phyloP scores from a whole-genome alignment of 164 flowering plant genomes.

The Santalum album region DNA sequence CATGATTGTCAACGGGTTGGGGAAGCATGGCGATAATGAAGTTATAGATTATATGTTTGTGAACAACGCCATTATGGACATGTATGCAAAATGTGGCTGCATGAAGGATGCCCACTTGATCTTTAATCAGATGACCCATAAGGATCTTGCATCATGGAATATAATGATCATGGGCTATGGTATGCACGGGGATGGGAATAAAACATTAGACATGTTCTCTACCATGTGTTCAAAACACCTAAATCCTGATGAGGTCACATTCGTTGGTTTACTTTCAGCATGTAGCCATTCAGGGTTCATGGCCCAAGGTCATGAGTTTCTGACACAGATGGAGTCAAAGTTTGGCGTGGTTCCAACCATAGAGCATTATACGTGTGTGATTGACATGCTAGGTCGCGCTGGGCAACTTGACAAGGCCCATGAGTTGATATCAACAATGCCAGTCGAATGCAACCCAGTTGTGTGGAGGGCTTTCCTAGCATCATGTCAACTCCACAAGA shows the following conservation, averaged over 20 bases:
- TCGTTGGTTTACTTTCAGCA: constrained; percentile 49
- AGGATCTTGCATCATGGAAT: constrained; percentile 72
- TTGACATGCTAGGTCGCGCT: constrained; percentile 71
- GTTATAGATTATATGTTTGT: constrained; percentile 18
- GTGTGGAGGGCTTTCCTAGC: constrained; percentile 60
- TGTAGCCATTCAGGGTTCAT: constrained; percentile 62
- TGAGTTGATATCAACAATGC: constrained; percentile 30
- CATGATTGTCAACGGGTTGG: constrained; percentile 47
- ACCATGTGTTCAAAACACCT: constrained; percentile 22
- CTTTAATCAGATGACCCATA: constrained; percentile 34
- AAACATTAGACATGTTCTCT: constrained; percentile 44
- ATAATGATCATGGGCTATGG: constrained; percentile 74
- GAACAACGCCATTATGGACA: constrained; percentile 57
- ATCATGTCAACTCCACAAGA: constrained; percentile 47
- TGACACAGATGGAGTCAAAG: constrained; percentile 21
- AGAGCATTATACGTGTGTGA: constrained; percentile 57
- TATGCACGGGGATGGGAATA: constrained; percentile 43
- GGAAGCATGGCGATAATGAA: constrained; percentile 9
- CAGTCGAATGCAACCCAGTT: constrained; percentile 40
- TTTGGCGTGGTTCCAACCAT: constrained; percentile 44
- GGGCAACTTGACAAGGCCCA: constrained; percentile 49
- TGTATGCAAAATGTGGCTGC: constrained; percentile 78
- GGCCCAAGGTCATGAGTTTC: constrained; percentile 28
- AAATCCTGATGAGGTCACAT: constrained; percentile 33
- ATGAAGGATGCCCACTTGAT: constrained; percentile 41